These are phyloP conservation scores for Cokeromyces recurvatus DNA, from an alignment of 371 early-diverging fungal species.

Conservation along the genomic window DNA sequence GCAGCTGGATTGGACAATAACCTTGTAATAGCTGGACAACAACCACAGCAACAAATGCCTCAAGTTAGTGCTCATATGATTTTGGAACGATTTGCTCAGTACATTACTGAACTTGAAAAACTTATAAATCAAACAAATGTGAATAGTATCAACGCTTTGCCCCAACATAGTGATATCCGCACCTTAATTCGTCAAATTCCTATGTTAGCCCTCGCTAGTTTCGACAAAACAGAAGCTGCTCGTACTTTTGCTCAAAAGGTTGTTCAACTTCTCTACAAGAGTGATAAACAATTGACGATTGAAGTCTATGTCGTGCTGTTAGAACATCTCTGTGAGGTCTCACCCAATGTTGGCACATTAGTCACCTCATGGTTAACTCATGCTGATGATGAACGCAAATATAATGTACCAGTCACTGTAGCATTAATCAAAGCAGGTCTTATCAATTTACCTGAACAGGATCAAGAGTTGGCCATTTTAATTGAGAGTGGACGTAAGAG, in stretches of 20 bases:
- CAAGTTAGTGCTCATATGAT: slow-evolving; percentile 43
- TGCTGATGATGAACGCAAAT: slow-evolving; percentile 90
- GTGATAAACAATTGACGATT: slow-evolving; percentile 64
- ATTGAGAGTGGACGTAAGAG: slow-evolving; percentile 67
- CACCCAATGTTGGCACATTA: slow-evolving; percentile 71
- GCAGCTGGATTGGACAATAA: neutral
- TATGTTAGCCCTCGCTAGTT: slow-evolving; percentile 57
- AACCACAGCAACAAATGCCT: neutral
- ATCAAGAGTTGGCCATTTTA: slow-evolving; percentile 80
- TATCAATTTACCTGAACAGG: slow-evolving; percentile 74
- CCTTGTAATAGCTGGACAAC: neutral
- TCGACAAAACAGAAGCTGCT: slow-evolving; percentile 70
- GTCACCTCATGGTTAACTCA: slow-evolving; percentile 88
- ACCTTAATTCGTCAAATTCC: slow-evolving; percentile 67
- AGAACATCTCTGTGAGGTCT: slow-evolving; percentile 74
- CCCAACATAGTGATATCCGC: slow-evolving; percentile 75
- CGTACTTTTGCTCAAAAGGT: slow-evolving; percentile 82
- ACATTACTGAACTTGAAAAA: slow-evolving; percentile 74
- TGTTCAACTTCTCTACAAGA: slow-evolving; percentile 75
- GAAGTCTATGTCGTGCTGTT: slow-evolving; percentile 81
- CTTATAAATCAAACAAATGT: slow-evolving; percentile 50
- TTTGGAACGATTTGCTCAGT: slow-evolving; percentile 63
- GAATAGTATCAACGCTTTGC: slow-evolving; percentile 59
- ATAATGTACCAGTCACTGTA: slow-evolving; percentile 77
- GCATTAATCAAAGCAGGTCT: slow-evolving; percentile 77